Evolutionary conservation across 176 grass and related monocot genomes (phyloP).

Genomic region (Rhipidocladum racemiflorum): DNA sequence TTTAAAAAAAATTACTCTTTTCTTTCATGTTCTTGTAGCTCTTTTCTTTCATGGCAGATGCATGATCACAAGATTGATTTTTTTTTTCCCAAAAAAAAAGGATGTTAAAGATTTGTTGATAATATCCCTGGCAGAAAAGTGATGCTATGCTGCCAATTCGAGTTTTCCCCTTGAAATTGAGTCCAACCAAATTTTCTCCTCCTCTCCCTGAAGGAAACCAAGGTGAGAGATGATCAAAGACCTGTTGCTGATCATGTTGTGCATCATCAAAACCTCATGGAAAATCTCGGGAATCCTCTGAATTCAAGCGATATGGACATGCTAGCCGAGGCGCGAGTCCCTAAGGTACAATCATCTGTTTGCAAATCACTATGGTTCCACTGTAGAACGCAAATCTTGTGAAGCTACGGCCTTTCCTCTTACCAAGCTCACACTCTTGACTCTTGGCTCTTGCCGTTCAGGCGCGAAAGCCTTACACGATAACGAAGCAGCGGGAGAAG

Average conservation of each 20-base stretch:
- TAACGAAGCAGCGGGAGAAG: constrained; percentile 89
- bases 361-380: neutral
- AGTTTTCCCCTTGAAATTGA: neutral
- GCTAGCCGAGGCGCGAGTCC: constrained; percentile 30
- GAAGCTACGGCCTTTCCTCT: neutral
- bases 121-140: neutral
- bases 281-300: neutral
- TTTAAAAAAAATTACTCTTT: neutral
- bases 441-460: constrained; percentile 31
- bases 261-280: neutral
- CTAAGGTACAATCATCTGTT: constrained; percentile 47
- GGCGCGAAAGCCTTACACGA: constrained; percentile 88
- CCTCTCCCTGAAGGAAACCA: constrained; percentile 17
- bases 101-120: neutral
- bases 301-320: constrained; percentile 8
- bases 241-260: neutral
- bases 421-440: neutral
- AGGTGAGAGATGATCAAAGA: neutral
- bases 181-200: neutral
- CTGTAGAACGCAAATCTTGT: neutral
- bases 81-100: too few relatives aligned
- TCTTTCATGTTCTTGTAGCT: neutral
- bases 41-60: neutral
- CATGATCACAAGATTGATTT: neutral
- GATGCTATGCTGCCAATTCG: neutral